Base-by-base conservation (phyloP, 2,329 filamentous ascomycete species). In the Blastomyces gilchristii region DNA sequence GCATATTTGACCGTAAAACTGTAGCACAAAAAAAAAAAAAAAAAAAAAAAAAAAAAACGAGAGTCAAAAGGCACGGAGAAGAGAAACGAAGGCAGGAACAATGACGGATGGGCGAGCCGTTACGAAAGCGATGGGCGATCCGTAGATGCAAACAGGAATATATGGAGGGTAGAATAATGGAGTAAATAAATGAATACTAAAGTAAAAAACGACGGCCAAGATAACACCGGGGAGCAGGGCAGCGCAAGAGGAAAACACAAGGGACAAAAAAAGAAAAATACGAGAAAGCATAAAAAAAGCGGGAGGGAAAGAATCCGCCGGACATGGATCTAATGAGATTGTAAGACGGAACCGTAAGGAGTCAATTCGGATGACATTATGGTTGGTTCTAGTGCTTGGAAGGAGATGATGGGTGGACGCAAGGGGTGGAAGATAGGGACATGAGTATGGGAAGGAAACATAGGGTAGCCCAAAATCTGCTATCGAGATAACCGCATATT, bases 221-320 rank as follows among this genome's bases (percentile, higher is more conserved):
- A 65, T 65, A 69, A 66, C 64, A 67, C 68, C 60, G 61, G 65
- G 60, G 60, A 65, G 64, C 62, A 67, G 63, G 62, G 71, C 63
- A 65, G 68, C 63, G 74, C 72, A 69, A 68, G 70, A 71, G 74
- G 72, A 71, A 74, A 72, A 65, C 6, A 47, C 63, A 68, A 62
- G 69, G 66, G 69, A 66, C 61, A 69, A 69, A 65, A 69, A 65
- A 68, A 71, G 68, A 64, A 65, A 68, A 71, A 67, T 68, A 68
- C 4, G 54, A 43, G 22, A 56, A 12, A 22, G 14, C 18, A 65
- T 69, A 31, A 71, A 68, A 68, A 65, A 68, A 63, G 64, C 64
- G 63, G 56, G 31, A 58, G 52, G 41, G 57, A 28, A 56, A 58
- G 43, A 64, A 63, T 59, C 58, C 37, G 56, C 52, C 43, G 62